Conservation (phyloP, 208 protist genomes). For the Trypanosoma cruzi region DNA sequence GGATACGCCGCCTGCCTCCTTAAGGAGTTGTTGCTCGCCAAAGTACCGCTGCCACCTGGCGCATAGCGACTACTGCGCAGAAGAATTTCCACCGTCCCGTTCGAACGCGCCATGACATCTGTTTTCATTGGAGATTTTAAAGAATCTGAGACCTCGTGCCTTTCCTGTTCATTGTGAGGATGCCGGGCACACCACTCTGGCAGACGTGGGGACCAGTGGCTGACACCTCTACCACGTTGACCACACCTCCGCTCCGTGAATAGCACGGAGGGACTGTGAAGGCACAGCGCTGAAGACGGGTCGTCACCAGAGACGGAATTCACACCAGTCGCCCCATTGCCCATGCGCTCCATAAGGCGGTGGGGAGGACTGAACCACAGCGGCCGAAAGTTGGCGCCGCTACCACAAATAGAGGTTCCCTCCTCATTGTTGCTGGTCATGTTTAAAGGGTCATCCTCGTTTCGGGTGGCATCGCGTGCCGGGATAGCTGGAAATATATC, state of each 20-base stretch:
- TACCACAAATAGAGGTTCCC: background rate
- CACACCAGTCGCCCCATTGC: background rate
- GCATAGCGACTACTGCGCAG: background rate
- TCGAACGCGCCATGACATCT: background rate
- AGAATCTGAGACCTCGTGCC: background rate
- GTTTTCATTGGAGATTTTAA: background rate
- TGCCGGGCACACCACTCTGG: background rate
- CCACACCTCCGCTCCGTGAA: background rate
- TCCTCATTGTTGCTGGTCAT: background rate
- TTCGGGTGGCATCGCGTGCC: too few species aligned
- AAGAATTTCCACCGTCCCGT: background rate
- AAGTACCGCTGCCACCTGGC: background rate
- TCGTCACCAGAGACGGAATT: background rate
- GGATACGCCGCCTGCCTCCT: background rate
- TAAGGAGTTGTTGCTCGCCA: background rate
- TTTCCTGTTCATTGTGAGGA: background rate
- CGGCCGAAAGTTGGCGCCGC: background rate
- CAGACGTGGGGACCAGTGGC: background rate
- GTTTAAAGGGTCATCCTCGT: background rate
- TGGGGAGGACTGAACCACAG: background rate
- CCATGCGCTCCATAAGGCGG: background rate
- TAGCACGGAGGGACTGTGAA: background rate
- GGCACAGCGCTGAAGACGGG: background rate
- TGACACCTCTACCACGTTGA: background rate
- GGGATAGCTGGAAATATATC: background rate